Evolutionary conservation across 305 asterid species (phyloP).

Genomic region (Stenogyne calaminthoides): DNA sequence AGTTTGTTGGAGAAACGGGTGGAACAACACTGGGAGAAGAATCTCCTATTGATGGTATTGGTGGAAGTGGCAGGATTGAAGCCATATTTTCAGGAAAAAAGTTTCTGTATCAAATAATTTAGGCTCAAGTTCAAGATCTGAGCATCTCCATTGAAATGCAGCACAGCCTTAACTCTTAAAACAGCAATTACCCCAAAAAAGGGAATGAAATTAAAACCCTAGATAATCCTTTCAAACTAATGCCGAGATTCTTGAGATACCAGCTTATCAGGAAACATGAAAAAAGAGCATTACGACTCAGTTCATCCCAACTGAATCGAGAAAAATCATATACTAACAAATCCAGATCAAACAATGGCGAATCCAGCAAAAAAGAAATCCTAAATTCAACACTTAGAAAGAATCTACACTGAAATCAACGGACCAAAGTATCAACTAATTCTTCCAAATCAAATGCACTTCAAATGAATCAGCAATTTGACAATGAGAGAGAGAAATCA

Average conservation of each 20-base stretch:
- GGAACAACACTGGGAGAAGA: conserved; percentile 37
- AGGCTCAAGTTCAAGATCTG: conserved; percentile 28
- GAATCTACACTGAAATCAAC: background rate
- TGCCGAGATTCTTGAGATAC: conserved; percentile 21
- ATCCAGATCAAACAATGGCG: conserved; percentile 31
- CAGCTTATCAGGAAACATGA: background rate
- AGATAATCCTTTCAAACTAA: conserved; percentile 6
- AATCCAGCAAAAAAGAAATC: background rate
- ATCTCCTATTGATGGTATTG: background rate
- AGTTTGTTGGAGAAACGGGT: conserved; percentile 37
- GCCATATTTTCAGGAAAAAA: conserved; percentile 37
- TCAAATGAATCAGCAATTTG: conserved; percentile 28
- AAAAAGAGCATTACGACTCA: conserved; percentile 8
- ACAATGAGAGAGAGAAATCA: conserved; percentile 8
- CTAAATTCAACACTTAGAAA: background rate
- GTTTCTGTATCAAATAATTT: conserved; percentile 11
- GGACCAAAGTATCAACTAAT: conserved; percentile 17
- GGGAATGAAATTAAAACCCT: background rate
- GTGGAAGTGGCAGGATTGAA: conserved; percentile 52
- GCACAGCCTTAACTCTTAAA: conserved; percentile 19
- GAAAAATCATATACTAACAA: conserved; percentile 24
- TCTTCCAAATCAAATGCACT: conserved; percentile 32
- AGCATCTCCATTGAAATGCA: conserved; percentile 36
- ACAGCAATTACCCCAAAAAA: conserved; percentile 21
- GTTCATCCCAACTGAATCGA: conserved; percentile 18